Conservation (phyloP, 2,329 filamentous ascomycete species). For the Didymella pomorum region DNA sequence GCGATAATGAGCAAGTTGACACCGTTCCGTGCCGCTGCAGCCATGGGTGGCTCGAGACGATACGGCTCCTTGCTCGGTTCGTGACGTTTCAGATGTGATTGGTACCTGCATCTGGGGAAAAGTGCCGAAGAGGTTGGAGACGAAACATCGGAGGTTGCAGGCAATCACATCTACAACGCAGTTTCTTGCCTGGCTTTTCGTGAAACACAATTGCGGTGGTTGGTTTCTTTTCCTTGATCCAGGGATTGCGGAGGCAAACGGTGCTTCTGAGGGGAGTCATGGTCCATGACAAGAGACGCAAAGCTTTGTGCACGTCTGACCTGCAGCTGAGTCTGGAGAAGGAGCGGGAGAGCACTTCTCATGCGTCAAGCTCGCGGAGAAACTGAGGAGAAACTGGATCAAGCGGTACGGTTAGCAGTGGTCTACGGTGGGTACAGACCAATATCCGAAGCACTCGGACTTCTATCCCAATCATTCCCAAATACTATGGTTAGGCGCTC, state of each 20-base stretch:
- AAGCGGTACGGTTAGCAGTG: constrained; percentile 20
- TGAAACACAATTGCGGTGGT: constrained; percentile 14
- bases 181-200: constrained; percentile 8
- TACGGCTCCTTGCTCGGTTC: constrained; percentile 8
- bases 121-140: constrained; percentile 17
- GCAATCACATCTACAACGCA: constrained; percentile 5
- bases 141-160: constrained; percentile 20
- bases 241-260: constrained; percentile 12
- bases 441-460: constrained; percentile 24
- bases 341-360: constrained; percentile 15
- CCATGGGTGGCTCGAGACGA: background rate
- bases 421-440: constrained; percentile 22
- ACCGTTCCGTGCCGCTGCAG: background rate
- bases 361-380: constrained; percentile 21
- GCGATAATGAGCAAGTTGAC: constrained; percentile 1
- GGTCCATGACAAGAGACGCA: constrained; percentile 18
- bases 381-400: constrained; percentile 18
- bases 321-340: constrained; percentile 18
- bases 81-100: constrained; percentile 13
- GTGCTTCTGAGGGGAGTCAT: constrained; percentile 13
- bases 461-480: constrained; percentile 4
- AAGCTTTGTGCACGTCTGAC: constrained; percentile 18
- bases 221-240: constrained; percentile 4
- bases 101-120: constrained; percentile 11
- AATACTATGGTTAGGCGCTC: constrained; percentile 19